These are phyloP conservation scores for Tinospora cordifolia DNA, from an alignment of 164 flowering plant species.

Conservation along the genomic window DNA sequence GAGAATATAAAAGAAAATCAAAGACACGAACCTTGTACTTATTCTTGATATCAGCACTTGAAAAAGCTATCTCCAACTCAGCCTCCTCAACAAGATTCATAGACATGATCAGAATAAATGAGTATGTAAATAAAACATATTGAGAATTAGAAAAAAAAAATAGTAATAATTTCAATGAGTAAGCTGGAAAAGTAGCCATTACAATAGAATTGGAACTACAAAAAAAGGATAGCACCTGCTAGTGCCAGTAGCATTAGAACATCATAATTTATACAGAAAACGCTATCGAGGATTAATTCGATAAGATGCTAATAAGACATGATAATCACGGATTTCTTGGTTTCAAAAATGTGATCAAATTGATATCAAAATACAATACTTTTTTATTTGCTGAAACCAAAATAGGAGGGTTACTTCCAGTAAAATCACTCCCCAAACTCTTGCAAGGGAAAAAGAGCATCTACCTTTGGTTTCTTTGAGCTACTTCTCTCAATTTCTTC, in stretches of 20 bases:
- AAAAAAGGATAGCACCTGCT: not conserved
- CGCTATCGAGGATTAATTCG: not conserved
- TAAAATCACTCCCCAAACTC: not conserved
- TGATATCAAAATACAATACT: too few relatives aligned
- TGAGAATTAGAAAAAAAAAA: too few relatives aligned
- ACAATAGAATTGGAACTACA: not conserved
- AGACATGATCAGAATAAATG: not conserved
- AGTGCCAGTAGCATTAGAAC: not conserved
- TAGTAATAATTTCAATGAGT: not conserved
- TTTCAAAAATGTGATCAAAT: not conserved
- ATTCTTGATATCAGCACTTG: constrained; percentile 44
- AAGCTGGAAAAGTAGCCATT: not conserved
- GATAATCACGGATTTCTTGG: not conserved
- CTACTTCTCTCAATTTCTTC: constrained; percentile 22
- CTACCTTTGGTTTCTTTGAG: constrained; percentile 41
- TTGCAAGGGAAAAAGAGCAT: not conserved
- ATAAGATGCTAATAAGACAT: not conserved
- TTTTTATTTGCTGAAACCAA: not conserved
- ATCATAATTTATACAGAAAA: not conserved
- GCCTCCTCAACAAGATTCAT: constrained; percentile 22
- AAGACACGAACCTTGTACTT: constrained; percentile 53
- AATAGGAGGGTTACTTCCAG: not conserved
- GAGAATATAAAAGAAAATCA: not conserved
- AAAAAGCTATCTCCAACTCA: constrained; percentile 34
- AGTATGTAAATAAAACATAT: not conserved